Evolutionary conservation across 2,329 filamentous ascomycete genomes (phyloP).

Genomic region (Epichloe elymi): DNA sequence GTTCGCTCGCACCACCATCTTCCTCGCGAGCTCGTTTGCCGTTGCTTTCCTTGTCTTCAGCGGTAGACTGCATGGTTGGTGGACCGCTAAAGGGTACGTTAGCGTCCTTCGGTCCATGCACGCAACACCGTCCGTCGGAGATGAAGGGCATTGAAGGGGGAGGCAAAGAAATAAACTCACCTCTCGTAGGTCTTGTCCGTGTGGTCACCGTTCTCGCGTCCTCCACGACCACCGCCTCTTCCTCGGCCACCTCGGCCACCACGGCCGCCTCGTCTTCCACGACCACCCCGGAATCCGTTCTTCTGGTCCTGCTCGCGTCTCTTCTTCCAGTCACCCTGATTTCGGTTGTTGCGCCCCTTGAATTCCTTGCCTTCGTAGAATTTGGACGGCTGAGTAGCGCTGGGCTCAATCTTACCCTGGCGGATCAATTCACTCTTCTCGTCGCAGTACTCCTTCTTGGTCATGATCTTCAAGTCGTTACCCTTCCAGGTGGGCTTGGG

Average conservation of each 20-base stretch:
- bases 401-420: conserved; percentile 54
- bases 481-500: conserved; percentile 77
- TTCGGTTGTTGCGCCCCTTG: conserved; percentile 24
- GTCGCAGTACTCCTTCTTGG: conserved; percentile 78
- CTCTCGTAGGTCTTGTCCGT: conserved; percentile 18
- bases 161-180: conserved; percentile 13
- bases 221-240: conserved; percentile 27
- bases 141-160: background rate
- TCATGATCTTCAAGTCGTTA: conserved; percentile 66
- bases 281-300: conserved; percentile 40
- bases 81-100: conserved; percentile 10
- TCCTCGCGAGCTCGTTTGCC: conserved; percentile 45
- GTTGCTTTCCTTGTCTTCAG: conserved; percentile 23
- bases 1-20: conserved; percentile 28
- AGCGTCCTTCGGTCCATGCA: conserved; percentile 2
- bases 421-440: conserved; percentile 62
- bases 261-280: conserved; percentile 29
- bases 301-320: conserved; percentile 49
- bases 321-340: conserved; percentile 50
- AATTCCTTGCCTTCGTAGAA: conserved; percentile 37
- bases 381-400: conserved; percentile 24
- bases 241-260: conserved; percentile 30
- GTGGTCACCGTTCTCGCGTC: conserved; percentile 14
- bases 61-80: conserved; percentile 33
- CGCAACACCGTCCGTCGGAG: background rate